Conservation (phyloP, 192 early-diverging fungal species). For the Thoreauomyces humboldtii region DNA sequence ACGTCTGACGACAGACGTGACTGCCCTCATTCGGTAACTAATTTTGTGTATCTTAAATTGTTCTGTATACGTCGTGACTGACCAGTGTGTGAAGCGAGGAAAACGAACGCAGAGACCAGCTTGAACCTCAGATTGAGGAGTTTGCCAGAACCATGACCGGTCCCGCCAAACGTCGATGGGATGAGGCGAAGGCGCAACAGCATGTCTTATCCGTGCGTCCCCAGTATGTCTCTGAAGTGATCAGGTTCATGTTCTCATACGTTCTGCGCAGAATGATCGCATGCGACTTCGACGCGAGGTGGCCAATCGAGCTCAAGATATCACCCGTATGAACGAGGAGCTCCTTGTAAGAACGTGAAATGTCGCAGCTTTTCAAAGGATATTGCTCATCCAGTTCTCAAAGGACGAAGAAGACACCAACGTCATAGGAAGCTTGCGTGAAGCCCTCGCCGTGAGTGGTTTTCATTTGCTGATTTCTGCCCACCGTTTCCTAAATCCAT, state of each 20-base stretch:
- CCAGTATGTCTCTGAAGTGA: no score
- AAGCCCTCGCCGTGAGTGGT: constrained; percentile 4
- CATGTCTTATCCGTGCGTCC: no score
- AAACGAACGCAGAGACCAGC: not conserved
- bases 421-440: constrained; percentile 7
- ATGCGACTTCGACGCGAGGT: not conserved
- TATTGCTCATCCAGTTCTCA: no score
- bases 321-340: constrained; percentile 26
- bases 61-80: not conserved
- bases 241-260: no score
- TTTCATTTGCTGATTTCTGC: no score
- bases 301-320: not conserved
- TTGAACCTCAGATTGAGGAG: not conserved
- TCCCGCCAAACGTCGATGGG: no score
- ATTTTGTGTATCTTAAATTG: no score
- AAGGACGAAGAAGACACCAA: constrained; percentile 17
- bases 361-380: no score
- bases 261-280: no score
- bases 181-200: no score
- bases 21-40: constrained; percentile 10
- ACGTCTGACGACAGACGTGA: constrained; percentile 32
- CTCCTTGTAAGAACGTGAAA: constrained; percentile 19
- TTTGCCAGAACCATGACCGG: not conserved
- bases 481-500: no score
- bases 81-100: not conserved